phyloP scores from a whole-genome alignment of 371 early-diverging fungal genomes.

The Circinella umbellata region DNA sequence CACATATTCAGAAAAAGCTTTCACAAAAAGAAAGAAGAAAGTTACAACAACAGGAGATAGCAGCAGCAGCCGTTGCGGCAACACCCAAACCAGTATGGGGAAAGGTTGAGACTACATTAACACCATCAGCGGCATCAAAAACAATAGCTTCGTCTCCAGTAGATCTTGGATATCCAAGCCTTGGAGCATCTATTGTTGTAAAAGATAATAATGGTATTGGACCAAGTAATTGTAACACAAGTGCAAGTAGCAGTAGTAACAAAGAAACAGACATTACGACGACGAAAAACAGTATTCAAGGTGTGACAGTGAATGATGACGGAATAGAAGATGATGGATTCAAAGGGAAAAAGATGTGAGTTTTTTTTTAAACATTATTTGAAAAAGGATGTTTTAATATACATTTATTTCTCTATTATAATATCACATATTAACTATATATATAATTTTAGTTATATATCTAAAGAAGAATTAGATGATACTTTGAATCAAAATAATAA shows the following conservation, averaged over 20 bases:
- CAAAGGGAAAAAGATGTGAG: slow-evolving; percentile 50
- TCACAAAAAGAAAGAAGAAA: slow-evolving; percentile 54
- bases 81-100: slow-evolving; percentile 49
- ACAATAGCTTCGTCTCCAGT: neutral
- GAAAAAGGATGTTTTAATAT: no score
- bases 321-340: neutral
- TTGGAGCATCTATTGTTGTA: no score
- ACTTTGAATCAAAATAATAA: neutral
- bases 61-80: slow-evolving; percentile 15
- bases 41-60: slow-evolving; percentile 37
- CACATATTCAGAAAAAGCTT: slow-evolving; percentile 35
- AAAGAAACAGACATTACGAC: no score
- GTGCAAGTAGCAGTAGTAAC: no score
- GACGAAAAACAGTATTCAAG: neutral
- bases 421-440: no score
- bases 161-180: no score
- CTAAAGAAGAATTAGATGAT: slow-evolving; percentile 25
- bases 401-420: no score
- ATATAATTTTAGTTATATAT: slow-evolving; percentile 27
- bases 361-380: neutral
- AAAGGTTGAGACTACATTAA: slow-evolving; percentile 17
- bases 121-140: neutral
- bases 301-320: neutral
- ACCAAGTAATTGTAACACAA: no score
- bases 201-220: no score